Conservation (phyloP, 2,329 filamentous ascomycete genomes). For the Verticillium albo-atrum region DNA sequence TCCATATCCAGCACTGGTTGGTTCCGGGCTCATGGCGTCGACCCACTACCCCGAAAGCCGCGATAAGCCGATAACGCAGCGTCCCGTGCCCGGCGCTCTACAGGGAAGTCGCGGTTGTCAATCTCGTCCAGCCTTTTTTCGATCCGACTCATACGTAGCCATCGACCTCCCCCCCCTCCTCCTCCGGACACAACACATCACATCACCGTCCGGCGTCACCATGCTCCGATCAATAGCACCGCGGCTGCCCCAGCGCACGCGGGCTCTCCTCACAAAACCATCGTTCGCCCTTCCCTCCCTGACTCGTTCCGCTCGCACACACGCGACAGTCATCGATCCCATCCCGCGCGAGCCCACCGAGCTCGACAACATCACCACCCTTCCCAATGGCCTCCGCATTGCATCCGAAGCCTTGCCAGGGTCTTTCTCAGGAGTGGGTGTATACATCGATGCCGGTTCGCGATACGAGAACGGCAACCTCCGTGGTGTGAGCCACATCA, state of each 20-base stretch:
- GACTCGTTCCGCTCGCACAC: conserved; percentile 1
- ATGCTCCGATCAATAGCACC: conserved; percentile 14
- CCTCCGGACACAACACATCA: not conserved
- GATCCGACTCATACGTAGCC: not conserved
- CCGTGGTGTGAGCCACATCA: conserved; percentile 89
- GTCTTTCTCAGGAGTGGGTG: conserved; percentile 89
- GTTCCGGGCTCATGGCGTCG: not conserved
- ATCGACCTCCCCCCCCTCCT: not conserved
- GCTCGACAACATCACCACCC: conserved; percentile 79
- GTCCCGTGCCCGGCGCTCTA: not conserved
- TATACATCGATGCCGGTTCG: conserved; percentile 93
- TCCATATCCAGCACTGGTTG: not conserved
- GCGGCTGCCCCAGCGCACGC: conserved; percentile 8
- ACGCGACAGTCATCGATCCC: conserved; percentile 11
- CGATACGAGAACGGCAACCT: conserved; percentile 84
- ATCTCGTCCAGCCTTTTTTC: not conserved
- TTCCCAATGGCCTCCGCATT: conserved; percentile 89
- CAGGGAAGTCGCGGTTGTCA: not conserved
- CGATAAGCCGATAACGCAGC: conserved; percentile 3
- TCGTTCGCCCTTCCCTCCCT: conserved; percentile 1
- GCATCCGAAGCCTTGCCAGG: conserved; percentile 92
- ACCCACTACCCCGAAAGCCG: not conserved
- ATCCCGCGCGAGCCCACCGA: conserved; percentile 65
- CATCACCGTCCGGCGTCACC: not conserved
- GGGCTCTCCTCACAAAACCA: not conserved